Evolutionary conservation across 2,329 filamentous ascomycete species (phyloP).

Genomic region (Mariannaea elegans): DNA sequence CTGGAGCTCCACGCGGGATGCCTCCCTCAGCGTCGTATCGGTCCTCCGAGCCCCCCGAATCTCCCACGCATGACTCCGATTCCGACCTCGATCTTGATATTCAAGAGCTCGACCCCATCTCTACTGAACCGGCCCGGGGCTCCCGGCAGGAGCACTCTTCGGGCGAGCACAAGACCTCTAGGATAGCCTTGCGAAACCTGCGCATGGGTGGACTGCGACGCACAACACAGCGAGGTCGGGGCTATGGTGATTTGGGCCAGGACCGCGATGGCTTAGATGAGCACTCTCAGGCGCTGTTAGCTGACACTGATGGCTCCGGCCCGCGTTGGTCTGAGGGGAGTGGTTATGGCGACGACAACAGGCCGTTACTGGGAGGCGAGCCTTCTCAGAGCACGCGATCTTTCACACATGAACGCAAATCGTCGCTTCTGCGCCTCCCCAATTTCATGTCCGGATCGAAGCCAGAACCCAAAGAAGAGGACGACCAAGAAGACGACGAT

Average conservation of each 20-base stretch:
- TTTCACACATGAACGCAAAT: slow-evolving; percentile 41
- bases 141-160: slow-evolving; percentile 40
- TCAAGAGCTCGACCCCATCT: slow-evolving; percentile 78
- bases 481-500: slow-evolving; percentile 65
- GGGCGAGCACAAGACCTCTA: slow-evolving; percentile 57
- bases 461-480: slow-evolving; percentile 51
- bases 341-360: slow-evolving; percentile 71
- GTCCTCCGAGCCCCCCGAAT: slow-evolving; percentile 70
- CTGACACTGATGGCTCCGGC: slow-evolving; percentile 64
- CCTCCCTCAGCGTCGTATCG: slow-evolving; percentile 62
- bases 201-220: slow-evolving; percentile 72
- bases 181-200: slow-evolving; percentile 76
- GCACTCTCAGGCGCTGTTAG: slow-evolving; percentile 73
- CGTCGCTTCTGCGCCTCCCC: slow-evolving; percentile 69
- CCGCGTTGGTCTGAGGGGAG: slow-evolving; percentile 69
- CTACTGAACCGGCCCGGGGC: slow-evolving; percentile 47
- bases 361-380: slow-evolving; percentile 70
- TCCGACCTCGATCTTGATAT: slow-evolving; percentile 80
- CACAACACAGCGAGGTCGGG: slow-evolving; percentile 61
- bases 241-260: slow-evolving; percentile 69
- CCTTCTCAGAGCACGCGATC: slow-evolving; percentile 40
- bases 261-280: slow-evolving; percentile 67
- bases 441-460: slow-evolving; percentile 67
- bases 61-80: slow-evolving; percentile 74
- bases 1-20: slow-evolving; percentile 57